Percentiles rank a stretch among this genome's conserved stretches.
Evolutionary conservation across 768 basidiomycete genomes (phyloP).

Genomic region (Boletus tomentosulus): DNA sequence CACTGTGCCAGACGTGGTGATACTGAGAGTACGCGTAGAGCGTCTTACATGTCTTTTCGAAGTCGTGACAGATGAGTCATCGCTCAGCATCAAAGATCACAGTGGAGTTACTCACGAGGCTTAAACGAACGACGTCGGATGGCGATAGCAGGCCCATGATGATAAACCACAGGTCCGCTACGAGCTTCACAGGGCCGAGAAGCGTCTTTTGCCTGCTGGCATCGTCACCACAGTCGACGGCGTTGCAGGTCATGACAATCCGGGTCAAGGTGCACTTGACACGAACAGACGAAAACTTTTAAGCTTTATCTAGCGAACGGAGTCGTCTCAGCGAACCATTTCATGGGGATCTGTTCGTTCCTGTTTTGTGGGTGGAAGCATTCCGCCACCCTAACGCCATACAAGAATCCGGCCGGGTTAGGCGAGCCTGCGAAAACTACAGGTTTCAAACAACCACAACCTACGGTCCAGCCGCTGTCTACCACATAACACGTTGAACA

Average conservation of each 20-base stretch:
- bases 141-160: slow-evolving; percentile 28
- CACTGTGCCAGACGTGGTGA: slow-evolving; percentile 25
- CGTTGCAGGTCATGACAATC: not conserved
- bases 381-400: slow-evolving; percentile 23
- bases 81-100: no score
- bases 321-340: not conserved
- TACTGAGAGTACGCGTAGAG: slow-evolving; percentile 22
- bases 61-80: not conserved
- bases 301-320: not conserved
- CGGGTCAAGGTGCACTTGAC: not conserved
- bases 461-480: not conserved
- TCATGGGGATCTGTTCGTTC: slow-evolving; percentile 1
- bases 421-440: slow-evolving; percentile 7
- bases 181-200: slow-evolving; percentile 12
- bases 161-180: slow-evolving; percentile 27
- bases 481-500: not conserved
- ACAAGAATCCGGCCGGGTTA: not conserved
- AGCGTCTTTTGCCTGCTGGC: not conserved
- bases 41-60: slow-evolving; percentile 22
- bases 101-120: slow-evolving; percentile 19
- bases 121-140: slow-evolving; percentile 20
- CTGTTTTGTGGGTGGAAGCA: slow-evolving; percentile 6
- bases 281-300: not conserved
- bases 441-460: not conserved
- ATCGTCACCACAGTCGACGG: not conserved